A percentile compares a stretch with the other conserved stretches of the same genome.
These are phyloP conservation scores for Alternaria triticina DNA, from an alignment of 2,329 filamentous ascomycete genomes.

Conservation along the genomic window DNA sequence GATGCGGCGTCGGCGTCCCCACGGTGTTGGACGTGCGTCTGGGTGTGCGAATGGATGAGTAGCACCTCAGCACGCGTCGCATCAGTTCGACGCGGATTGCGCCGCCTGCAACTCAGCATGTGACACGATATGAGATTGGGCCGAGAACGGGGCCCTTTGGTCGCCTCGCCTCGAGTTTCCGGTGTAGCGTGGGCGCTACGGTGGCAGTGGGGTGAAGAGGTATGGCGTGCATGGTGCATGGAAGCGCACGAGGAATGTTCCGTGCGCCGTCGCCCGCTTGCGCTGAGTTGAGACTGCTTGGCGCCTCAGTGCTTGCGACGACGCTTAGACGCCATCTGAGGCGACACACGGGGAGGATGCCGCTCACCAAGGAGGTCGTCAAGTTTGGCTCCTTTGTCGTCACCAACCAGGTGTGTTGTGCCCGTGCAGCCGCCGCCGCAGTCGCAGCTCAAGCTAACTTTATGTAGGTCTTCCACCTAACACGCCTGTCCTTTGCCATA, in stretches of 20 bases:
- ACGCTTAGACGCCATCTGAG: neutral
- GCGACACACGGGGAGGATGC: slow-evolving; percentile 29
- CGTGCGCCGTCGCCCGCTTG: slow-evolving; percentile 12
- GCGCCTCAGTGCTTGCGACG: slow-evolving; percentile 9
- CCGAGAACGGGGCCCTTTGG: slow-evolving; percentile 5
- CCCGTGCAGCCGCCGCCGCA: neutral
- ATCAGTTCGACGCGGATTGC: slow-evolving; percentile 2
- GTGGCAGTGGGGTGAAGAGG: neutral
- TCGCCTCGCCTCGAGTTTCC: slow-evolving; percentile 4
- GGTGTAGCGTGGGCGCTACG: slow-evolving; percentile 1
- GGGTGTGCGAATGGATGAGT: slow-evolving; percentile 27
- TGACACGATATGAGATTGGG: slow-evolving; percentile 17
- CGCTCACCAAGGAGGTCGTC: slow-evolving; percentile 50
- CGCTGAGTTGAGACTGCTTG: slow-evolving; percentile 2
- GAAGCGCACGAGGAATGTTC: slow-evolving; percentile 19
- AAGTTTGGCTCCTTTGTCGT: slow-evolving; percentile 54
- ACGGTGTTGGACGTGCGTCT: slow-evolving; percentile 14
- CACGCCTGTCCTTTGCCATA: slow-evolving; percentile 80
- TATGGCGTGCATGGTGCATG: slow-evolving; percentile 6
- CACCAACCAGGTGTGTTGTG: slow-evolving; percentile 49
- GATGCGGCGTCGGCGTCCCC: slow-evolving; percentile 13
- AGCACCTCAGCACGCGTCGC: slow-evolving; percentile 18
- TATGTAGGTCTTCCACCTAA: slow-evolving; percentile 81
- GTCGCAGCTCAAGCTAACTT: neutral
- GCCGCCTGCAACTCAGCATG: slow-evolving; percentile 13